Base-by-base conservation (phyloP, 495 filamentous ascomycete species). In the Platismatia glauca region DNA sequence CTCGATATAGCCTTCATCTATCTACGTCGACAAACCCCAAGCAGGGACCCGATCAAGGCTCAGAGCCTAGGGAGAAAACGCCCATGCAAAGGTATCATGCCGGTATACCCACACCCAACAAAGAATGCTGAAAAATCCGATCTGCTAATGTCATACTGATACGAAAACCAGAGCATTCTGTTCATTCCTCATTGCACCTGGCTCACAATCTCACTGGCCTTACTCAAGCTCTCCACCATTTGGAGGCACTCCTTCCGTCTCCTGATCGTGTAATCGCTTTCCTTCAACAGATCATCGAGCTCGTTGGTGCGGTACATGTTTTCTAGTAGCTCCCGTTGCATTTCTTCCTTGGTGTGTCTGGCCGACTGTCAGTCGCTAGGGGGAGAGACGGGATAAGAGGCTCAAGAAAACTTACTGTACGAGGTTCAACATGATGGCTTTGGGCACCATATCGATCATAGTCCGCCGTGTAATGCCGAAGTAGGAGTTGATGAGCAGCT, bases 371-470 rank as follows among this genome's bases (percentile, higher is more conserved):
- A 73, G 67, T 38, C 29, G 12, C 24, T 29, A 50, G 22, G 46
- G 22, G 46, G 24, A 29, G 33, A n/a, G 52, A 37, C 9, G 11
- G 53, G 53, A 24, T 1, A 16, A 20, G 20, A 15, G 29, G 41
- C 15, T 0, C 5, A 48, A 12, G 7, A 55, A 33, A 52, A 84
- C 90, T 66, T 86, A 96, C 90, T 89, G 85, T 33, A 99, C 95
- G 46, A 99, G 84, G 61, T 85, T 96, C 58, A 97, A 82, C 95
- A 99, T 99, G 75, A 99, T 94, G 24, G 95, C 94, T 78, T 99
- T 99, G 44, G 95, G 95, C 6, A 99, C 95, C 95, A 97, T 99
- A 70, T 99, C 95, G 65, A 97, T 96, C 93, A 99, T 94, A 57
- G 95, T 99, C 62, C 93, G 82, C 78, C 89, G 89, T 57, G 96